phyloP scores from a whole-genome alignment of 371 early-diverging fungal genomes.

The Phascolomyces articulosus region DNA sequence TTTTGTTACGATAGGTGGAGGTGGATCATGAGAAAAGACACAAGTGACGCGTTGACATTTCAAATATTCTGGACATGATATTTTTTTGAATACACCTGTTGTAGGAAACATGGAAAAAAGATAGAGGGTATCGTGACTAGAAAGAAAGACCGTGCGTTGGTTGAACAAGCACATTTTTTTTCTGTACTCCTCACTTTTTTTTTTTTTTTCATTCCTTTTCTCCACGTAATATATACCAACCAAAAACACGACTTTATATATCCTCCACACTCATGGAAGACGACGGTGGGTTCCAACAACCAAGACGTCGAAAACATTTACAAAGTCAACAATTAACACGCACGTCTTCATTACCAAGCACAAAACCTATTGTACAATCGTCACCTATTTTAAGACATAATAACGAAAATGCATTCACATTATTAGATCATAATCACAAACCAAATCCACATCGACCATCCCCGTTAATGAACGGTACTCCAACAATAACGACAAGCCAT shows the following conservation, averaged over 20 bases:
- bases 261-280: not conserved
- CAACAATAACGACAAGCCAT: not conserved
- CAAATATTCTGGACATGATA: conserved; percentile 39
- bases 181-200: not conserved
- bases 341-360: conserved; percentile 8
- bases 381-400: not conserved
- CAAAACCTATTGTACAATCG: conserved; percentile 3
- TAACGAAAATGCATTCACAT: not conserved
- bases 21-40: conserved; percentile 30
- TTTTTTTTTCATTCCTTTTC: not conserved
- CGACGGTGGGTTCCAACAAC: conserved; percentile 1
- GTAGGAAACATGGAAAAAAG: conserved; percentile 34
- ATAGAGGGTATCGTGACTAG: not conserved
- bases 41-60: conserved; percentile 33
- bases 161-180: not conserved
- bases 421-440: not conserved
- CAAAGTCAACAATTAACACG: conserved; percentile 10
- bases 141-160: not conserved
- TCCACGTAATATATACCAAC: not conserved
- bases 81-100: conserved; percentile 32
- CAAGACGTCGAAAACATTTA: conserved; percentile 6
- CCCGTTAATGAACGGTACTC: not conserved
- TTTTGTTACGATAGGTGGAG: not conserved
- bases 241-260: no score
- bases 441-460: not conserved